Evolutionary conservation across 768 basidiomycete genomes (phyloP).

Genomic region (Tylopilus vinaceipallidus): DNA sequence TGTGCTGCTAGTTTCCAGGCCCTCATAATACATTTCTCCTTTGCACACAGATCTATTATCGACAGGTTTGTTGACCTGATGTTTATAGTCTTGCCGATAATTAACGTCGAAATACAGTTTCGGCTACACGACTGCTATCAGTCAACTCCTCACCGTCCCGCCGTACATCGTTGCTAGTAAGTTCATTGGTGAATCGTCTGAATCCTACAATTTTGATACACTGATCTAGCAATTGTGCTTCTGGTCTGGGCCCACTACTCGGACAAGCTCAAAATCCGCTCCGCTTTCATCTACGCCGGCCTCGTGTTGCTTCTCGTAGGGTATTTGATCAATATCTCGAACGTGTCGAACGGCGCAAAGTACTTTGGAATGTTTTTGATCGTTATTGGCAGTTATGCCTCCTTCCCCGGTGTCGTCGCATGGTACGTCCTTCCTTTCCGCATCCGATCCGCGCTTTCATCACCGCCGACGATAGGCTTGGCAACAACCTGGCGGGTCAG

Average conservation of each 20-base stretch:
- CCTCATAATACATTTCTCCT: background rate
- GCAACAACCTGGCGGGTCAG: conserved; percentile 53
- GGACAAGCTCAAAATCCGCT: conserved; percentile 53
- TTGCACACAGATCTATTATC: conserved; percentile 53
- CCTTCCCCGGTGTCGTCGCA: conserved; percentile 57
- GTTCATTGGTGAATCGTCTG: conserved; percentile 17
- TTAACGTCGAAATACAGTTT: conserved; percentile 40
- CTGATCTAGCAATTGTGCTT: conserved; percentile 46
- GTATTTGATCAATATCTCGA: conserved; percentile 62
- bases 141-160: conserved; percentile 66
- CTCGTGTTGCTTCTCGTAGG: conserved; percentile 53
- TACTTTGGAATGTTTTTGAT: conserved; percentile 74
- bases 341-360: conserved; percentile 50
- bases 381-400: conserved; percentile 57
- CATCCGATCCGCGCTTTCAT: background rate
- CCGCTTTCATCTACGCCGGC: conserved; percentile 55
- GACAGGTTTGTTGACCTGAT: conserved; percentile 33
- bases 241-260: conserved; percentile 55
- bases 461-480: too few species aligned
- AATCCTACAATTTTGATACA: background rate
- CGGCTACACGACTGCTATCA: conserved; percentile 53
- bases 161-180: conserved; percentile 63
- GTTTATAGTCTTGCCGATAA: background rate
- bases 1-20: background rate
- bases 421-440: conserved; percentile 44